These are phyloP conservation scores for Amanita subjunquillea DNA, from an alignment of 768 basidiomycete genomes.

Conservation along the genomic window DNA sequence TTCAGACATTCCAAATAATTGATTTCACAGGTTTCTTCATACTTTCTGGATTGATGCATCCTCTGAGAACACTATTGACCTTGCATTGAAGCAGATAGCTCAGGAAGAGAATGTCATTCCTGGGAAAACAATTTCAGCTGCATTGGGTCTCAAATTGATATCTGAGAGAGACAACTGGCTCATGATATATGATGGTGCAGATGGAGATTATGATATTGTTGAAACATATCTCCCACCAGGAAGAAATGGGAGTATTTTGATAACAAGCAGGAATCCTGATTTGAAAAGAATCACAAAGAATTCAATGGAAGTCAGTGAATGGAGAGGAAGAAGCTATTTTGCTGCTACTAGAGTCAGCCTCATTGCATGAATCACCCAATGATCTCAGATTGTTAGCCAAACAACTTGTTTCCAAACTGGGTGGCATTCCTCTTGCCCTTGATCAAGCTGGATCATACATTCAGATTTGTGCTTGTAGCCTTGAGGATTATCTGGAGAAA, in stretches of 20 bases:
- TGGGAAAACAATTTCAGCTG: slow-evolving; percentile 8
- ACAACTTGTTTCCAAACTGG: neutral
- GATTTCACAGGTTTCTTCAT: slow-evolving; percentile 6
- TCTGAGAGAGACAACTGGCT: too few species aligned
- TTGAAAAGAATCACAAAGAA: slow-evolving; percentile 4
- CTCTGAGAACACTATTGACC: slow-evolving; percentile 6
- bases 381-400: neutral
- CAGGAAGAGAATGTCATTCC: slow-evolving; percentile 1
- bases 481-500: slow-evolving; percentile 6
- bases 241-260: slow-evolving; percentile 8
- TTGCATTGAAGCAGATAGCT: slow-evolving; percentile 4
- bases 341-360: slow-evolving; percentile 9
- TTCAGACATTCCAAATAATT: neutral
- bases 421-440: neutral
- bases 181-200: too few species aligned
- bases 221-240: neutral
- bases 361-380: neutral
- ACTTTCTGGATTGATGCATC: slow-evolving; percentile 16
- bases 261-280: slow-evolving; percentile 10
- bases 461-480: too few species aligned
- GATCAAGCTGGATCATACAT: too few species aligned
- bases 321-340: slow-evolving; percentile 9
- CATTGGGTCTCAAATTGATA: neutral
- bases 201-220: neutral
- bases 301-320: slow-evolving; percentile 6